Evolutionary conservation across 805 yeast species (phyloP), one percentile per base, ranked within the genome.

Genomic region (Metschnikowia gelsemii): DNA sequence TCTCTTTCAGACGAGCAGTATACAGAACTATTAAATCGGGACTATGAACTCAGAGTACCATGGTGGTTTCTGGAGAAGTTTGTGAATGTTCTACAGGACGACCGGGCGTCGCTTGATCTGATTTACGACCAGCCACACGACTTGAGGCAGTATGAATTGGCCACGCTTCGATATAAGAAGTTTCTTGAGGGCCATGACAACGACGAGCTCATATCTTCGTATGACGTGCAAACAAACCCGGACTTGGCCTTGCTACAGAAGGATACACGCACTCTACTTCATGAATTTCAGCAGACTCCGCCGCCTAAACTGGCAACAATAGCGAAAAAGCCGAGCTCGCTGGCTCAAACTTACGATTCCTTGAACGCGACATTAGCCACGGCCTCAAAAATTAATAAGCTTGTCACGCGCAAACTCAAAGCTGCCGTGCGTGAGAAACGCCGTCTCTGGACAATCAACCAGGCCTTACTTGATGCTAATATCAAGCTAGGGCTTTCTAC

Each of bases 401-500:
- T 72, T 6, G 61, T 72, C 19, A 57, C 59, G 6, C 50, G 47
- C 4, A 57, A 68, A 25, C 53, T 74, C 23, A 47, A 45, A 5
- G 36, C 39, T 1, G 47, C 59, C 1, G 42, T 64, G 11, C 51
- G 58, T 31, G 58, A 61, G 29, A 64, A 65, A 31, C 59, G 78
- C 26, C 54, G 61, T 25, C 45, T 70, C 20, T 73, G 74, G 72
- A 41, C 59, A 5, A 49, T 58, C 5, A 76, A 71, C 40, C 79
- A 75, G 44, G 42, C 64, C 8, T 51, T 75, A 13, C 47, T 76
- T 19, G 75, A 75, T 40, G 70, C 72, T 4, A 72, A 70, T 39
- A 57, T 72, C 20, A 44, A 55, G 27, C 38, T 65, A 8, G 76
- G 71, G 2, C 52, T 70, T 21, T 11, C 26, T 4, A 18, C 13